A percentile compares a stretch with the other conserved stretches of the same genome.
These are phyloP conservation scores for Trypanosoma theileri DNA, from an alignment of 208 protist species.

Conservation along the genomic window DNA sequence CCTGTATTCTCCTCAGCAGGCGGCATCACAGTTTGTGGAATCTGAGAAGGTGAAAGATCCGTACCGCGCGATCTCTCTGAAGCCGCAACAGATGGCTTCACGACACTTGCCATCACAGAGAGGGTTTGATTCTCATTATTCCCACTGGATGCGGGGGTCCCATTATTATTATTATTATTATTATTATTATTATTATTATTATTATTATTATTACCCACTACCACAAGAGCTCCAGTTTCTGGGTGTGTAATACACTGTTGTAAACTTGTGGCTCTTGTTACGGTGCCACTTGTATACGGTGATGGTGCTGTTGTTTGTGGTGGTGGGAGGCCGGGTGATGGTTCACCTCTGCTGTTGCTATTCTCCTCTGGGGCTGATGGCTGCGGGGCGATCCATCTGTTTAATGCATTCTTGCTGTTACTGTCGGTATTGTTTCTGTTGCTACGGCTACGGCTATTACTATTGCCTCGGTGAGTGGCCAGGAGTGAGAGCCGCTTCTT, in stretches of 20 bases:
- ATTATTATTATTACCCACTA: background rate
- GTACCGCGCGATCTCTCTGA: background rate
- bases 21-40: background rate
- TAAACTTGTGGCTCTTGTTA: constrained; percentile 29
- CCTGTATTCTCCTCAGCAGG: background rate
- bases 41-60: background rate
- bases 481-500: background rate
- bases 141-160: background rate
- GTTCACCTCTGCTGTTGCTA: background rate
- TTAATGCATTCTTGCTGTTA: background rate
- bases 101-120: background rate
- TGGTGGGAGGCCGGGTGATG: background rate
- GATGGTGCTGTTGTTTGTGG: constrained; percentile 19
- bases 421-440: background rate
- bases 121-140: background rate
- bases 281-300: constrained; percentile 16
- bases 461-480: background rate
- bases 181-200: constrained; percentile 1
- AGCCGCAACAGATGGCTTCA: background rate
- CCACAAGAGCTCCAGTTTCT: background rate
- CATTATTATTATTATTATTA: background rate
- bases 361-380: constrained; percentile 4
- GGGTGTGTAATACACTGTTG: background rate
- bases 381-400: background rate
- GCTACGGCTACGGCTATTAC: background rate